Conservation (phyloP, 148 eudicot genomes). For the Talinum fruticosum region DNA sequence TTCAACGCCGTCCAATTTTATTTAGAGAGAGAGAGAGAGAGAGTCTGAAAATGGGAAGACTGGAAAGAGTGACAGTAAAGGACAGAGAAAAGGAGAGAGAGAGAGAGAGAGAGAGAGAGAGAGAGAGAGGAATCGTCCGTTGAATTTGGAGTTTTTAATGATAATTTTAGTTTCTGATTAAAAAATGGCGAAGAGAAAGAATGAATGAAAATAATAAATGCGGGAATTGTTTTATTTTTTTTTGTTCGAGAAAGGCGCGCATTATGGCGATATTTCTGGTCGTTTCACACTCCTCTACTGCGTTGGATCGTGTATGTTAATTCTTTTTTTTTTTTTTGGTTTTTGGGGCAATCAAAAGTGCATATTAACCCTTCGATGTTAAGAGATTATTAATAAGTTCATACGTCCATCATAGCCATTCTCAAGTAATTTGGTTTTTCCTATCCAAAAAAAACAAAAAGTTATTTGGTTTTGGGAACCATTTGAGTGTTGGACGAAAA, state of each 20-base stretch:
- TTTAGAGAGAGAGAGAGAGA: not conserved
- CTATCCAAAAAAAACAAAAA: no score
- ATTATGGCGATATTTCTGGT: conserved; percentile 22
- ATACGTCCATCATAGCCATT: not conserved
- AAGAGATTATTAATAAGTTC: not conserved
- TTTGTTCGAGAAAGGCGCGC: conserved; percentile 16
- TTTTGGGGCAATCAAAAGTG: not conserved
- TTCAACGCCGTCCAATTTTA: conserved; percentile 2
- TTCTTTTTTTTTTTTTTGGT: no score
- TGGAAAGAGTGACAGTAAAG: conserved; percentile 9
- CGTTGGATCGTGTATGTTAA: not conserved
- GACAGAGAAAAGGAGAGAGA: not conserved
- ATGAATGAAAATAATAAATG: conserved; percentile 1
- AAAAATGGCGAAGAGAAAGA: not conserved
- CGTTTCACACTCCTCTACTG: not conserved
- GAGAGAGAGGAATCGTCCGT: not conserved
- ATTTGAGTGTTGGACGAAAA: no score
- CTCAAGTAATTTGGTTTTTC: not conserved
- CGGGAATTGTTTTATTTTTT: not conserved
- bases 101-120: not conserved
- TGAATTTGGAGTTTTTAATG: not conserved
- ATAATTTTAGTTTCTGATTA: not conserved
- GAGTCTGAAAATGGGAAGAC: conserved; percentile 15
- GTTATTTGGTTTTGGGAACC: no score
- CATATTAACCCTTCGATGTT: not conserved